phyloP scores from a whole-genome alignment of 306 rosid species.

The Prunus dulcis region DNA sequence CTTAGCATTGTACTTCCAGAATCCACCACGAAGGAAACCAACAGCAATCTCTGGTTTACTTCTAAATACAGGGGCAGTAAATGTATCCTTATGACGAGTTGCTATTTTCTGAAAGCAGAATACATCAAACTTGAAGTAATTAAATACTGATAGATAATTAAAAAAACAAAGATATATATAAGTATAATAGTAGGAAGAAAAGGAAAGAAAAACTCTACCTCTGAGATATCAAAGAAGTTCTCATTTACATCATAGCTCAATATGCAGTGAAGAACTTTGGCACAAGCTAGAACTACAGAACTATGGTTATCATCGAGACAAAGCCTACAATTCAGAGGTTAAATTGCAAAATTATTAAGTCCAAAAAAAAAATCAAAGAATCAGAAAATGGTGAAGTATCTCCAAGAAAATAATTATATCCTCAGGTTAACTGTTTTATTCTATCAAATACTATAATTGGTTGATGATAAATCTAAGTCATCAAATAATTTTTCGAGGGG shows the following conservation, averaged over 20 bases:
- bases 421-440: too few relatives aligned
- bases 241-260: conserved; percentile 77
- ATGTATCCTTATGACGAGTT: conserved; percentile 50
- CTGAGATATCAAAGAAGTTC: conserved; percentile 60
- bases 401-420: too few relatives aligned
- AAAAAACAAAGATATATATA: background rate
- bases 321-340: conserved; percentile 43
- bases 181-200: background rate
- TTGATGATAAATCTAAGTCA: background rate
- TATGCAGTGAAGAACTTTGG: conserved; percentile 63
- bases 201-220: conserved; percentile 41
- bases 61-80: conserved; percentile 88
- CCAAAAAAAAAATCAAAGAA: conserved; percentile 10
- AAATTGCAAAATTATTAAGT: conserved; percentile 2
- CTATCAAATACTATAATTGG: background rate
- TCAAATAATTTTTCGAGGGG: background rate
- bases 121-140: conserved; percentile 16
- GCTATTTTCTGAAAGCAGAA: conserved; percentile 53
- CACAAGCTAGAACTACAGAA: conserved; percentile 78
- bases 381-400: background rate
- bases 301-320: conserved; percentile 89
- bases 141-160: conserved; percentile 6
- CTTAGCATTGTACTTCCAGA: conserved; percentile 93
- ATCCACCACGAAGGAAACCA: conserved; percentile 91
- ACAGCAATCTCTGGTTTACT: conserved; percentile 70